Base-by-base conservation (phyloP, 768 basidiomycete genomes). In the Amanita rimosa region DNA sequence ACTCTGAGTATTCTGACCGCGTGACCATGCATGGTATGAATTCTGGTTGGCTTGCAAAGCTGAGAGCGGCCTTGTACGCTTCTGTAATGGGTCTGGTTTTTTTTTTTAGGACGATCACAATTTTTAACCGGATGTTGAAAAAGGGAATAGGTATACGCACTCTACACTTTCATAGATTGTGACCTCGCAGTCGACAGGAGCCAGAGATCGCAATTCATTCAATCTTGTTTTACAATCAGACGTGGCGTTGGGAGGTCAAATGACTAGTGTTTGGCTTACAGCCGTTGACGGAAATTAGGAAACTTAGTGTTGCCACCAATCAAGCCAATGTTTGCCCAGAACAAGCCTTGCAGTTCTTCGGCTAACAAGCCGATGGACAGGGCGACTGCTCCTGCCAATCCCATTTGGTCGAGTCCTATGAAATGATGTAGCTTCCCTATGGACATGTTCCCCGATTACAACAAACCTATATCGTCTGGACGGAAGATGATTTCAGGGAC, bases 401-500 rank as follows among this genome's bases (percentile, higher is more conserved):
- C 94, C 14, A 78, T 72, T 59, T 96, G 93, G 9, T 82, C 76
- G 36, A 97, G 63, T 6, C 91, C 94, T 78, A 51, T 19, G 19
- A 19, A 45, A 31, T 31, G 11, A 33, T 39, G 16, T 21, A n/a
- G 16, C 10, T 47, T 45, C 41, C n/a, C 80, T 57, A 44, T 54
- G 44, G 44, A 45, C 11, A 21, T 10, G 11, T 16, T 26, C 36
- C 37, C 42, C 4, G 3, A 26, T 22, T 6, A 39, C 40, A 19
- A 67, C 76, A 48, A 56, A 86, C 93, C 92, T 59, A 96, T 87
- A 59, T 92, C 88, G 59, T 83, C 81, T 45, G 94, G 94, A 35
- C 78, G 79, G 66, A 96, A 98, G 48, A 98, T 67, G 47, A 94
- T 67, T 63, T 98, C 94, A n/a, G 94, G 93, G 2, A 95, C 85